These are phyloP conservation scores for Apiotrichum montevideense DNA, from an alignment of 1,284 basidiomycete genomes.

Conservation along the genomic window DNA sequence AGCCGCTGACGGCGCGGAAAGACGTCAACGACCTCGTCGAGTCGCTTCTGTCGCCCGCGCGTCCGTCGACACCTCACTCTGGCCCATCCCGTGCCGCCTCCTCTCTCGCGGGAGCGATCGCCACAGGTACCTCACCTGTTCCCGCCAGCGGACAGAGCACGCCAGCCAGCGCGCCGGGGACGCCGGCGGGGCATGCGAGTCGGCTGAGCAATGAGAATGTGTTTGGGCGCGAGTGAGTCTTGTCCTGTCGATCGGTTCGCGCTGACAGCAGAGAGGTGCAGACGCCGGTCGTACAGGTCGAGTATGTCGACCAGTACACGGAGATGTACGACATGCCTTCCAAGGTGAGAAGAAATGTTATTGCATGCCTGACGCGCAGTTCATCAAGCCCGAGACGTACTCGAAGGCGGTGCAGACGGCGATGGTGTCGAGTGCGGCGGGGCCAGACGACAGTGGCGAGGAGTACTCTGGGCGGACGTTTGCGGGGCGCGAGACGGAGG, in stretches of 20 bases:
- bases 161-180: constrained; percentile 60
- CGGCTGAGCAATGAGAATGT: constrained; percentile 38
- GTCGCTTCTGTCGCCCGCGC: constrained; percentile 51
- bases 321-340: constrained; percentile 84
- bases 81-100: not conserved
- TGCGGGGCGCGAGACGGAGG: constrained; percentile 55
- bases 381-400: constrained; percentile 54
- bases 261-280: constrained; percentile 30
- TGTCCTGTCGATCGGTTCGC: constrained; percentile 46
- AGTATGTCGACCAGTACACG: constrained; percentile 76
- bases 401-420: constrained; percentile 90
- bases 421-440: constrained; percentile 26
- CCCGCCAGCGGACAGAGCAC: not conserved
- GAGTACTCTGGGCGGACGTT: constrained; percentile 18
- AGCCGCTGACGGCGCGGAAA: constrained; percentile 32
- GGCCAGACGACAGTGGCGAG: constrained; percentile 51
- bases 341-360: constrained; percentile 53
- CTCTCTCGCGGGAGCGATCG: not conserved
- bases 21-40: constrained; percentile 67
- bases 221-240: not conserved
- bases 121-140: not conserved
- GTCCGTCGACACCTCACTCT: constrained; percentile 8
- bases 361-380: not conserved
- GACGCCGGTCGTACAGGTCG: constrained; percentile 50
- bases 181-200: constrained; percentile 52